These are phyloP conservation scores for Scorias spongiosa DNA, from an alignment of 2,329 filamentous ascomycete genomes.

Conservation along the genomic window DNA sequence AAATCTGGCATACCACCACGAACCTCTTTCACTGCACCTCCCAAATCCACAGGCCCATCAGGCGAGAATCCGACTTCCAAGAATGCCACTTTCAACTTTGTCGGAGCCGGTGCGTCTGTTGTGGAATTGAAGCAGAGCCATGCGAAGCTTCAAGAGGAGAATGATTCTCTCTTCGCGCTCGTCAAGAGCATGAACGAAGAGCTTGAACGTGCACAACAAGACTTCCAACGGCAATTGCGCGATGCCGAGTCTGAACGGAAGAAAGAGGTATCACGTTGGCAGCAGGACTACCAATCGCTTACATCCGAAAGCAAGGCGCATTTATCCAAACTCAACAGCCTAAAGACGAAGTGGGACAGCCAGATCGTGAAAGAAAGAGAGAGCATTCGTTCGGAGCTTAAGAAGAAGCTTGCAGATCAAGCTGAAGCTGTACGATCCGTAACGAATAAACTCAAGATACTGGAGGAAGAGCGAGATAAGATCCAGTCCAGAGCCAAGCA, in stretches of 20 bases:
- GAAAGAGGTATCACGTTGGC: not conserved
- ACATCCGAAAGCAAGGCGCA: not conserved
- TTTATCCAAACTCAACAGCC: not conserved
- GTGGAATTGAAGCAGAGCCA: not conserved
- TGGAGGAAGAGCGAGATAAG: not conserved
- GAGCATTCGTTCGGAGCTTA: not conserved
- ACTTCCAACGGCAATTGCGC: not conserved
- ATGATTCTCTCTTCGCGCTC: not conserved
- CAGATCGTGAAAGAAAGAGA: not conserved
- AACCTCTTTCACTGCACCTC: not conserved
- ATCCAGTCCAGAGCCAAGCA: not conserved
- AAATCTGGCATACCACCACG: not conserved
- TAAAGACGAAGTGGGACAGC: not conserved
- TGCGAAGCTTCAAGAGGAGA: not conserved
- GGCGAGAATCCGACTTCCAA: not conserved
- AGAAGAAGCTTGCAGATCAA: not conserved
- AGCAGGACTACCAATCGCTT: not conserved
- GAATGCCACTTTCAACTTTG: not conserved
- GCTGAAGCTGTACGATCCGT: not conserved
- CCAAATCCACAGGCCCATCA: not conserved
- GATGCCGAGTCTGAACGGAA: not conserved
- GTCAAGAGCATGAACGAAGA: not conserved
- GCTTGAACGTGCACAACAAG: not conserved
- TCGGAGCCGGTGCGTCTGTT: not conserved
- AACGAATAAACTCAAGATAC: not conserved